These are phyloP conservation scores for Exophiala lecanii-corni DNA, from an alignment of 2,329 filamentous ascomycete species.

Conservation along the genomic window DNA sequence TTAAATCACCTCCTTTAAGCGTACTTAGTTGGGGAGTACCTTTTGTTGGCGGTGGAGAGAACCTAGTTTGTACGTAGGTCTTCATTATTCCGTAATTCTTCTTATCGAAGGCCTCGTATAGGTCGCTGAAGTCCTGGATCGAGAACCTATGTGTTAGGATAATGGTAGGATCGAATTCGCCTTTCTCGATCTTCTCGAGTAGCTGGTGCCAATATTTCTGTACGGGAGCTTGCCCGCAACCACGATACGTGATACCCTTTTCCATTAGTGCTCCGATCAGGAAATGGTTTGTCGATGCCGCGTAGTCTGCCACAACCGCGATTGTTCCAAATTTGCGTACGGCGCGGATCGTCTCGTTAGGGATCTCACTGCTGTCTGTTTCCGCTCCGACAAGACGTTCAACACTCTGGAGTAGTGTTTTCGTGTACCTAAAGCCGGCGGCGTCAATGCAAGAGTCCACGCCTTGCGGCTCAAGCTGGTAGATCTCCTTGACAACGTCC, in stretches of 20 bases:
- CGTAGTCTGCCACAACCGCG: conserved; percentile 55
- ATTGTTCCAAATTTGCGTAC: conserved; percentile 45
- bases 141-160: conserved; percentile 13
- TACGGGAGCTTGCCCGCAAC: conserved; percentile 64
- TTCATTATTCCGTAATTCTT: conserved; percentile 18
- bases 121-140: conserved; percentile 13
- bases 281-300: conserved; percentile 14
- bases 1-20: conserved; percentile 12
- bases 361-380: conserved; percentile 64
- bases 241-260: conserved; percentile 32
- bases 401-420: conserved; percentile 50
- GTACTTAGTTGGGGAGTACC: conserved; percentile 14
- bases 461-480: conserved; percentile 64
- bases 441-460: conserved; percentile 66
- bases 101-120: conserved; percentile 15
- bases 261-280: conserved; percentile 32
- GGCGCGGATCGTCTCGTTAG: conserved; percentile 45
- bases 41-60: conserved; percentile 11
- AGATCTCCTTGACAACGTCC: conserved; percentile 63
- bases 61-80: conserved; percentile 18
- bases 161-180: conserved; percentile 15
- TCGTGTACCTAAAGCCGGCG: conserved; percentile 53
- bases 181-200: conserved; percentile 44
- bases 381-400: conserved; percentile 58
- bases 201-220: conserved; percentile 54